Conservation (phyloP, 2,329 filamentous ascomycete species). For the Acephala macrosclerotiorum region DNA sequence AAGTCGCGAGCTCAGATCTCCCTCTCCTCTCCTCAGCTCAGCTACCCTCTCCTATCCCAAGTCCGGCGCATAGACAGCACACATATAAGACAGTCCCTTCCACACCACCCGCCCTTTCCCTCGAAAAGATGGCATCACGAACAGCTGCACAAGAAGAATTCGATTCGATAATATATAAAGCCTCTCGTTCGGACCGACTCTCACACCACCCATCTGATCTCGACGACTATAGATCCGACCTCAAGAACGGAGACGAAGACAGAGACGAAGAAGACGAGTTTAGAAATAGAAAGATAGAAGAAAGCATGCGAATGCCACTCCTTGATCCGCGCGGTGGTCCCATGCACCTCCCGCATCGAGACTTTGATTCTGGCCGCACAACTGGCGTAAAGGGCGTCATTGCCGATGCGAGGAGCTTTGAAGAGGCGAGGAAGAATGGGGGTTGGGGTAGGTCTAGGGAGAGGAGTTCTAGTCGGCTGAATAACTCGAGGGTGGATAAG, state of each 20-base stretch:
- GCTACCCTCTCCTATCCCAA: neutral
- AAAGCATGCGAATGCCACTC: conserved; percentile 70
- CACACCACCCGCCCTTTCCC: conserved; percentile 24
- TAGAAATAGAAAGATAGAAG: conserved; percentile 58
- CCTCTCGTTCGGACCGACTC: conserved; percentile 45
- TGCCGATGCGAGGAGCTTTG: conserved; percentile 80
- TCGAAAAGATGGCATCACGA: conserved; percentile 44
- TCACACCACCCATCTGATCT: conserved; percentile 62
- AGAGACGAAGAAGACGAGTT: conserved; percentile 54
- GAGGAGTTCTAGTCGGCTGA: neutral
- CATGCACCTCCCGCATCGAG: conserved; percentile 67
- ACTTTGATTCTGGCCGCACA: conserved; percentile 72
- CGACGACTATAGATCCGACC: conserved; percentile 57
- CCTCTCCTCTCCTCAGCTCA: too few species aligned
- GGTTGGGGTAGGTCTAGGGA: conserved; percentile 26
- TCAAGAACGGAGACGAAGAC: conserved; percentile 58
- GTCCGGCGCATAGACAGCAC: neutral
- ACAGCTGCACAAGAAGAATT: conserved; percentile 73
- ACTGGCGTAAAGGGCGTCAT: conserved; percentile 90
- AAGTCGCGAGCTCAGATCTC: neutral
- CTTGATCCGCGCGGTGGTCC: conserved; percentile 53
- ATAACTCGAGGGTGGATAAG: conserved; percentile 27
- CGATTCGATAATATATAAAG: conserved; percentile 66
- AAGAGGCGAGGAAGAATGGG: conserved; percentile 64
- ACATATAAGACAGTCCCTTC: conserved; percentile 31